A percentile compares a stretch with the other conserved stretches of the same genome.
These are phyloP conservation scores for Lactarius deliciosus DNA, from an alignment of 768 basidiomycete species.

Conservation along the genomic window DNA sequence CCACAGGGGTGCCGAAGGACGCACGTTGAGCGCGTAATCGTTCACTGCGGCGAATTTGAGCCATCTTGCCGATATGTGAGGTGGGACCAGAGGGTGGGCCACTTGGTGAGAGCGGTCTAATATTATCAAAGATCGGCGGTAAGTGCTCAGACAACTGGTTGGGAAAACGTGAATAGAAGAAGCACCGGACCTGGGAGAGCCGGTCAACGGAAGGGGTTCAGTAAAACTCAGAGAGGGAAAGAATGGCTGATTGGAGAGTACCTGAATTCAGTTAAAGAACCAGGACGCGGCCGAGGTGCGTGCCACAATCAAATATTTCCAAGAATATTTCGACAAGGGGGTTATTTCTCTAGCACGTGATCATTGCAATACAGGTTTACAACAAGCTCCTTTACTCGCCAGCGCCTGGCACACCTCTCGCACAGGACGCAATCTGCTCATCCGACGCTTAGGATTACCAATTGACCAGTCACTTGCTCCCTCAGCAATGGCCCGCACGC, in stretches of 20 bases:
- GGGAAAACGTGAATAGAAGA: constrained; percentile 25
- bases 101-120: neutral
- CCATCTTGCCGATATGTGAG: neutral
- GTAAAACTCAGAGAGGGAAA: constrained; percentile 48
- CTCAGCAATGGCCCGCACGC: too few species aligned
- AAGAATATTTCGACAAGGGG: too few species aligned
- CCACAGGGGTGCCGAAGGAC: neutral
- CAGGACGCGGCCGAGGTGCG: too few species aligned
- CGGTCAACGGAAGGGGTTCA: neutral
- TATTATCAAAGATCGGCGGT: neutral
- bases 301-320: too few species aligned
- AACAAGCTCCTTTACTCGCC: too few species aligned
- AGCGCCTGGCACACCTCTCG: too few species aligned
- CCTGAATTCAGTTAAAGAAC: constrained; percentile 42
- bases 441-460: too few species aligned
- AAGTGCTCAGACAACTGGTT: constrained; percentile 47
- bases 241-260: constrained; percentile 47
- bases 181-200: neutral
- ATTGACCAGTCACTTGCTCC: too few species aligned
- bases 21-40: neutral
- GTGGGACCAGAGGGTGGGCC: neutral
- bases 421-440: too few species aligned
- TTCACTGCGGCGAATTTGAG: neutral
- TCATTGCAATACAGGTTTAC: too few species aligned
- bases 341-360: too few species aligned